phyloP scores from a whole-genome alignment of 306 rosid species.

The Castanea sativa region DNA sequence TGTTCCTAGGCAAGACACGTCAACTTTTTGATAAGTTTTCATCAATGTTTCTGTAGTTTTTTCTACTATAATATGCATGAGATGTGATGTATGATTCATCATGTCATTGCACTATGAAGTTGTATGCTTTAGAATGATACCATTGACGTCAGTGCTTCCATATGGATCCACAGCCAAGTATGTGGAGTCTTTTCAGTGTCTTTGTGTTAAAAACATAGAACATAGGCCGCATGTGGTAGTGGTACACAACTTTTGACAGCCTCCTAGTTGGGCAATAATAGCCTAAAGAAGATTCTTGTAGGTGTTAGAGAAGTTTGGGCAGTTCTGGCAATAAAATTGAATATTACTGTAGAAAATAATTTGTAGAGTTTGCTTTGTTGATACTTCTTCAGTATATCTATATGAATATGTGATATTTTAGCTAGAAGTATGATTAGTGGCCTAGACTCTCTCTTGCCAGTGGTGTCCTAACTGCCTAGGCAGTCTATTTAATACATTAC shows the following conservation, averaged over 20 bases:
- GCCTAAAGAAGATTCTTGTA: neutral
- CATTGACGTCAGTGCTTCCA: neutral
- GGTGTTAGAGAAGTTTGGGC: neutral
- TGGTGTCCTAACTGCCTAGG: neutral
- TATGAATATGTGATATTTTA: neutral
- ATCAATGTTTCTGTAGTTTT: neutral
- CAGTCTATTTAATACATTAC: neutral
- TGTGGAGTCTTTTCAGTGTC: neutral
- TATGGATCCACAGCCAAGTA: neutral
- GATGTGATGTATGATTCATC: neutral
- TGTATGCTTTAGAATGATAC: neutral
- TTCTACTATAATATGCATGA: neutral
- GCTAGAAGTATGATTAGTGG: neutral
- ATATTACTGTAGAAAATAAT: neutral
- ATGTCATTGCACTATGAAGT: neutral
- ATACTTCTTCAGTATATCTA: neutral
- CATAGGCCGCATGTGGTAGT: neutral
- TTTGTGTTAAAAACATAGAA: neutral
- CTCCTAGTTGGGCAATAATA: neutral
- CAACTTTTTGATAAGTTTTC: neutral
- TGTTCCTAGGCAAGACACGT: neutral
- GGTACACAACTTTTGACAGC: neutral
- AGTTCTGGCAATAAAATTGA: neutral
- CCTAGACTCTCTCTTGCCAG: neutral
- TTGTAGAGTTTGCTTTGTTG: neutral